phyloP scores from a whole-genome alignment of 1,284 basidiomycete genomes.

The Cryptococcus sp. region DNA sequence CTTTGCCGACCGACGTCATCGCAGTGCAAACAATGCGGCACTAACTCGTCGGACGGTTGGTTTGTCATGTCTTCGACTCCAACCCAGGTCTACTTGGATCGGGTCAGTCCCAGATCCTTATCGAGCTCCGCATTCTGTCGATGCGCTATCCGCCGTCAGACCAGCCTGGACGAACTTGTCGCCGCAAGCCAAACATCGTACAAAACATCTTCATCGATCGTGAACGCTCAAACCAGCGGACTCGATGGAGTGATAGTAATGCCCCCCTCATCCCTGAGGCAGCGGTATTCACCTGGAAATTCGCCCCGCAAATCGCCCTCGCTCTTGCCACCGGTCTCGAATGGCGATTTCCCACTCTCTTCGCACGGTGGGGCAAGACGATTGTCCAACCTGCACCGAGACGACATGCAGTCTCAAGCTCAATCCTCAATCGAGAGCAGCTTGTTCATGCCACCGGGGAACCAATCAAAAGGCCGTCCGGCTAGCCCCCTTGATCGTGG shows the following conservation, averaged over 20 bases:
- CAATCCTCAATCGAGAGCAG: not conserved
- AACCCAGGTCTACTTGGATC: constrained; percentile 33
- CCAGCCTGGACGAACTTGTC: constrained; percentile 24
- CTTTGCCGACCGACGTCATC: constrained; percentile 24
- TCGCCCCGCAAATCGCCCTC: constrained; percentile 32
- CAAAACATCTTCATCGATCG: not conserved
- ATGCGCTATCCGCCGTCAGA: constrained; percentile 25
- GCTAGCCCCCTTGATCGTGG: too few species aligned
- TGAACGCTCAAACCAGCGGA: not conserved
- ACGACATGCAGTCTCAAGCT: constrained; percentile 12
- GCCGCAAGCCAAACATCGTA: not conserved
- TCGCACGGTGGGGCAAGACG: constrained; percentile 42
- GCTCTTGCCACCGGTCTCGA: constrained; percentile 30
- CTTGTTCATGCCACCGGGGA: too few species aligned
- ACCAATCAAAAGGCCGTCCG: too few species aligned
- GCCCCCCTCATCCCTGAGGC: constrained; percentile 20
- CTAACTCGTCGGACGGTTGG: constrained; percentile 30
- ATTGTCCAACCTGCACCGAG: constrained; percentile 32
- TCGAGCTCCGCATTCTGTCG: constrained; percentile 26
- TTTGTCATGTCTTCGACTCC: constrained; percentile 38
- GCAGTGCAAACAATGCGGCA: constrained; percentile 36
- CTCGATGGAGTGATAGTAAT: constrained; percentile 16
- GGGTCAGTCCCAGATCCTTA: constrained; percentile 23
- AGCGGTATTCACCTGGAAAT: constrained; percentile 18
- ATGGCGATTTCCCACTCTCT: constrained; percentile 46